Evolutionary conservation across 768 basidiomycete genomes (phyloP), one percentile per base, ranked within the genome.

Genomic region (Boletus rubropictus): DNA sequence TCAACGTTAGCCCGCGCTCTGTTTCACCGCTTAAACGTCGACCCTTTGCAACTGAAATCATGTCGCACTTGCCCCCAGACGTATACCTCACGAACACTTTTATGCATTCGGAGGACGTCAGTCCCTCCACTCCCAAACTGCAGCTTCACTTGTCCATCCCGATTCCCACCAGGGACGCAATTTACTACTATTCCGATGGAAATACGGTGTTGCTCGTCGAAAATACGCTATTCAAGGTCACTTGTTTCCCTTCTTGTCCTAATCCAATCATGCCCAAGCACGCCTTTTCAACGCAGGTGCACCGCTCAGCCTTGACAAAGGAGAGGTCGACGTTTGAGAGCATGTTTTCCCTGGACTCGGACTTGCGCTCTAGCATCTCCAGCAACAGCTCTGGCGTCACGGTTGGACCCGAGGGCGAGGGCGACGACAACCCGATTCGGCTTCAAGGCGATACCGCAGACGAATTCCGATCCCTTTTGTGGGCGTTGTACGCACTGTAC

Each of bases 401-500:
- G 7, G 58, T 64, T 31, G 61, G 62, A 12, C 55, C 68, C 17
- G 79, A 80, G 51, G 79, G 78, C 3, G 64, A 65, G 45, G 69
- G 67, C 56, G 79, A 80, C 60, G 72, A 74, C 51, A 69, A 72
- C 32, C 79, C 77, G 2, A 75, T 79, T 31, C 58, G 65, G 25
- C 65, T 80, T 28, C 71, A 69, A 32, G 68, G 69, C 6, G 78
- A 80, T 49, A 69, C 69, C 6, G 71, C 69, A 20, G 72, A 73
- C 36, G 73, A 77, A 39, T 78, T 79, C 53, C 67, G 74, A 10
- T 76, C 75, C 4, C 67, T 82, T 32, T 61, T 80, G 29, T 80
- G 78, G 76, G 70, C 73, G 3, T 56, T 78, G 38, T 74, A 79
- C 53, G 72, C 75, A 0, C 57, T 71, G 79, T 81, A 64, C 59